Evolutionary conservation across 2,329 filamentous ascomycete species (phyloP).

Genomic region (Coniochaeta hoffmannii): DNA sequence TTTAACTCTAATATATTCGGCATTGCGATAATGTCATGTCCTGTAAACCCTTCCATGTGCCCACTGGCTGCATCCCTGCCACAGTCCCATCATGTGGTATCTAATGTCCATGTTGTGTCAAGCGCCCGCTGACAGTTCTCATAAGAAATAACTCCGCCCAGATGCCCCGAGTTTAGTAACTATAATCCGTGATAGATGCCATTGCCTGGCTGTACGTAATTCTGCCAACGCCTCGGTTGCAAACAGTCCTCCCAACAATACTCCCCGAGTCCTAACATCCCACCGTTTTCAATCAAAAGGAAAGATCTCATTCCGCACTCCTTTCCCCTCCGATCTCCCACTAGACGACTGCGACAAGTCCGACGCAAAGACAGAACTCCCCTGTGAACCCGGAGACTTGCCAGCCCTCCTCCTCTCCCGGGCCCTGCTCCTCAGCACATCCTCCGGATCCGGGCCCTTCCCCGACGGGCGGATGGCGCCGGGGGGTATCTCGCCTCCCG

Average conservation of each 20-base stretch:
- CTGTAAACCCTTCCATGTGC: neutral
- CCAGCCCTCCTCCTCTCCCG: constrained; percentile 22
- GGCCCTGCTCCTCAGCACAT: constrained; percentile 27
- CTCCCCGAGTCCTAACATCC: too few species aligned
- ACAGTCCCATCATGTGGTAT: neutral
- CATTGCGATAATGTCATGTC: neutral
- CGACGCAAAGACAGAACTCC: neutral
- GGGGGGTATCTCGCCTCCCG: constrained; percentile 35
- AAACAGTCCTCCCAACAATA: neutral
- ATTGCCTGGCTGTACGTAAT: too few species aligned
- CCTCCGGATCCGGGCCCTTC: constrained; percentile 36
- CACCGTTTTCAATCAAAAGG: neutral
- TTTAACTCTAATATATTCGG: neutral
- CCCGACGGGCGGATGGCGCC: constrained; percentile 37
- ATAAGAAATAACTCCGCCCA: too few species aligned
- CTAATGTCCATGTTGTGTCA: too few species aligned
- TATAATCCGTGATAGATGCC: too few species aligned
- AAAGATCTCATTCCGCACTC: neutral
- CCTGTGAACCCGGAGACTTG: neutral
- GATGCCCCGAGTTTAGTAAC: too few species aligned
- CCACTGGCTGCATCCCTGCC: neutral
- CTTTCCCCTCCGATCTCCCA: neutral
- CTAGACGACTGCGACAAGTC: neutral
- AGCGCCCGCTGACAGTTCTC: too few species aligned
- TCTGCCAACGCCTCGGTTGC: too few species aligned